A percentile compares a stretch with the other conserved stretches of the same genome.
Evolutionary conservation across 2,329 filamentous ascomycete genomes (phyloP).

Genomic region (Aspergillus transmontanensis): DNA sequence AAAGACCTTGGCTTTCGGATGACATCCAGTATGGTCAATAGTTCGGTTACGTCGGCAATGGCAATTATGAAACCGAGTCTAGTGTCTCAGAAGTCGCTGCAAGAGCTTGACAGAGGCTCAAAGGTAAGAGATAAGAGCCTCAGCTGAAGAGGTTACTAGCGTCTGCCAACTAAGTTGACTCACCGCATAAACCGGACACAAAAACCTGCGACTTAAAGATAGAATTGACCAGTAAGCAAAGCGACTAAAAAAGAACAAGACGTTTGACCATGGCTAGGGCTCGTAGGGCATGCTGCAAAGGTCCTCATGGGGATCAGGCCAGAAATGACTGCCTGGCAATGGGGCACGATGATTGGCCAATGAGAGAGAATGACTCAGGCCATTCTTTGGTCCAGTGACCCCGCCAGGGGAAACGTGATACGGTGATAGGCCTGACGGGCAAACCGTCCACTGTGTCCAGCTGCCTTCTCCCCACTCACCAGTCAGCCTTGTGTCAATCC

Average conservation of each 20-base stretch:
- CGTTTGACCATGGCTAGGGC: background rate
- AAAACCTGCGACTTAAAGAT: no score
- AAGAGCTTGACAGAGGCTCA: background rate
- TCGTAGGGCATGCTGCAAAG: background rate
- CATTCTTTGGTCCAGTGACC: conserved; percentile 9
- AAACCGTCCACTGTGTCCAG: background rate
- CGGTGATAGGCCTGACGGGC: background rate
- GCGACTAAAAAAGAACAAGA: no score
- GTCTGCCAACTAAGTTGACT: background rate
- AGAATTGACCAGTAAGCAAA: no score
- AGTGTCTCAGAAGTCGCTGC: background rate
- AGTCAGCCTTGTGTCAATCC: conserved; percentile 7
- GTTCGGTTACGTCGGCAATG: background rate
- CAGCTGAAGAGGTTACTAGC: background rate
- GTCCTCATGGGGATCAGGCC: background rate
- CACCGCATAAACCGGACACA: background rate
- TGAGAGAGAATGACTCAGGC: conserved; percentile 11
- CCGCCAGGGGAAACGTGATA: background rate
- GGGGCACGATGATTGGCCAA: conserved; percentile 12
- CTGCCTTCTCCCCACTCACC: background rate
- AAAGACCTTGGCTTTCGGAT: background rate
- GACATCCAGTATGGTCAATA: background rate
- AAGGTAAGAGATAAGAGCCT: background rate
- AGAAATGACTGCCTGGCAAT: conserved; percentile 14
- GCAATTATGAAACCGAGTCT: background rate